Base-by-base conservation (phyloP, 345 rosid species). In the Heritiera littoralis region DNA sequence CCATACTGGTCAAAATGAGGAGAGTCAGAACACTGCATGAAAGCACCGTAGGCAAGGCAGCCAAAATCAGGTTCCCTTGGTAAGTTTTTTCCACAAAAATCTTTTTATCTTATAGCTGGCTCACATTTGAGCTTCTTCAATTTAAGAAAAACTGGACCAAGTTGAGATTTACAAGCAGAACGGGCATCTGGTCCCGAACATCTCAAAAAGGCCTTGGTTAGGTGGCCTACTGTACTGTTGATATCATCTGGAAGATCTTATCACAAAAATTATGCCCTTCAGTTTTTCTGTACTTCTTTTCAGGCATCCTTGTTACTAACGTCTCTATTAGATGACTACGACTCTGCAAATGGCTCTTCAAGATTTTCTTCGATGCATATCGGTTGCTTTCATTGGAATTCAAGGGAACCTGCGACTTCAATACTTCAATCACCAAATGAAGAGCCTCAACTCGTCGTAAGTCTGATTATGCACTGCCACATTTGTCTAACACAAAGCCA, bases 401-500 rank as follows among this genome's bases (percentile, higher is more conserved):
- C 69, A 86, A 67, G 52, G 89, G 85, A 84, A 85, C 84, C 83
- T 83, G 38, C 18, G 89, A 86, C 80, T 86, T 92, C 77, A 94
- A 74, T 56, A 92, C 88, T 78, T 92, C 98, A 54, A 86, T 79
- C 74, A 94, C 89, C 82, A 92, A 56, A 74, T 92, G 98, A 67
- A 94, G 97, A 49, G 94, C 86, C 80, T 94, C 97, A 52, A 92
- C 89, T 71, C 89, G 88, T n/a, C 98, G 93, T 66, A 86, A 96
- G 49, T 89, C 98, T 13, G 88, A 87, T 78, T 88, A 92, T 41
- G 93, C 84, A 72, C 66, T 65, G 71, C 83, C 85, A 72, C 92
- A 89, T 48, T 89, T 92, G 74, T 92, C 97, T 76, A 94, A 28
- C 80, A 96, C 78, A 78, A 88, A 90, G 30, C 88, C 87, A 10